Percentiles rank a stretch among this genome's conserved stretches.
Evolutionary conservation across 1,139 yeast genomes (phyloP).

Genomic region (Blastobotrys aristatus): DNA sequence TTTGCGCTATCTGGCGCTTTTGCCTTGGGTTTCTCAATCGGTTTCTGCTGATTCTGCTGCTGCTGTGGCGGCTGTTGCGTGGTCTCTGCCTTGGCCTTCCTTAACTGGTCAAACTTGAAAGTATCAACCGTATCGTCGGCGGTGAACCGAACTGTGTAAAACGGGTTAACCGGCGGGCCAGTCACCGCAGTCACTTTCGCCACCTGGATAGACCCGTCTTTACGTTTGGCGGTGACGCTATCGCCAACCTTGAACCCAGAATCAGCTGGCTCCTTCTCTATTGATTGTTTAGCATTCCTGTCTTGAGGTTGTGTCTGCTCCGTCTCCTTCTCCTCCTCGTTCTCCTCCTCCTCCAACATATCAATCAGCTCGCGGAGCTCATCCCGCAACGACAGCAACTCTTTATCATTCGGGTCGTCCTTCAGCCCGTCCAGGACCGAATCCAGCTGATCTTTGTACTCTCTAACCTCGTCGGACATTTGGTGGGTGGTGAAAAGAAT

Average conservation of each 20-base stretch:
- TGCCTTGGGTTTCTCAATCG: no score
- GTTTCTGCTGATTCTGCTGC: background rate
- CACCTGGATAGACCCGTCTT: constrained; percentile 27
- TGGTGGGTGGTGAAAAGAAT: background rate
- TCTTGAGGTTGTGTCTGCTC: background rate
- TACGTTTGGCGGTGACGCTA: constrained; percentile 27
- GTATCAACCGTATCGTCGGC: constrained; percentile 29
- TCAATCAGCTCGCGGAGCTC: constrained; percentile 34
- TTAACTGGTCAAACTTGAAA: constrained; percentile 23
- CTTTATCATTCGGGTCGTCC: constrained; percentile 32
- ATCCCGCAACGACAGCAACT: constrained; percentile 29
- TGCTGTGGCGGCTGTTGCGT: background rate
- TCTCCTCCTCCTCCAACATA: constrained; percentile 23
- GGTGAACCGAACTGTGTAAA: constrained; percentile 30
- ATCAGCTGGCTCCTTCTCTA: background rate
- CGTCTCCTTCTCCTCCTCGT: background rate
- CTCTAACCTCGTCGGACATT: constrained; percentile 31
- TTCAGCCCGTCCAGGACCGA: constrained; percentile 30
- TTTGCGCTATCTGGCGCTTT: background rate
- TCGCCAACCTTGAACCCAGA: constrained; percentile 24
- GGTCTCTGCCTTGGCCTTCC: background rate
- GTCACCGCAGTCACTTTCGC: constrained; percentile 31
- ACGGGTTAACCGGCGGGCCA: constrained; percentile 27
- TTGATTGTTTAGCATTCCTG: background rate
- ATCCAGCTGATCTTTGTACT: constrained; percentile 33